Conservation (phyloP, 2,329 filamentous ascomycete species). For the Cordyceps cateniannulata region DNA sequence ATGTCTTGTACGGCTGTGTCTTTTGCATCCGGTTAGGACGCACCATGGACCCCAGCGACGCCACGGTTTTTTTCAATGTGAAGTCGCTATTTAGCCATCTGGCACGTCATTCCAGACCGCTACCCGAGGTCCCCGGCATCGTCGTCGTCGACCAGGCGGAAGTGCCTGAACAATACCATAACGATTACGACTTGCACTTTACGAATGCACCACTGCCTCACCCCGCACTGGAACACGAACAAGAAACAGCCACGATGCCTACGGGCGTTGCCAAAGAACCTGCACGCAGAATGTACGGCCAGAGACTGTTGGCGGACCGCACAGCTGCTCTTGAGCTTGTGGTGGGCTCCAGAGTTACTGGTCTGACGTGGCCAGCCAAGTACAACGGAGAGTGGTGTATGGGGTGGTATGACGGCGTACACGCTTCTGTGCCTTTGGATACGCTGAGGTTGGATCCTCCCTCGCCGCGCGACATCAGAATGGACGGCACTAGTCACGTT, state of each 20-base stretch:
- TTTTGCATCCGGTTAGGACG: conserved; percentile 45
- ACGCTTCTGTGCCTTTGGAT: conserved; percentile 44
- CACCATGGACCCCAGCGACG: conserved; percentile 48
- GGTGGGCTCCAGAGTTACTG: conserved; percentile 42
- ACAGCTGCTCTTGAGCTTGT: conserved; percentile 40
- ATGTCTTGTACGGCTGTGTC: conserved; percentile 47
- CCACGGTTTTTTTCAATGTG: conserved; percentile 50
- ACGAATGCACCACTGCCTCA: conserved; percentile 33
- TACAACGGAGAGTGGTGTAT: conserved; percentile 52
- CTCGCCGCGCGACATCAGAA: conserved; percentile 37
- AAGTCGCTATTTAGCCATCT: conserved; percentile 47
- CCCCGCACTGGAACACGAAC: conserved; percentile 33
- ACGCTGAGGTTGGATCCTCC: conserved; percentile 42
- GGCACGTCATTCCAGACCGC: conserved; percentile 45
- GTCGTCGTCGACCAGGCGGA: conserved; percentile 39
- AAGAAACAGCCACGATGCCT: conserved; percentile 36
- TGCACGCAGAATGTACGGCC: conserved; percentile 40
- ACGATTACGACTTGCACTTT: conserved; percentile 50
- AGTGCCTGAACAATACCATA: conserved; percentile 32
- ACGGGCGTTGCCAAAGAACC: conserved; percentile 40
- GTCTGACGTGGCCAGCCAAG: conserved; percentile 43
- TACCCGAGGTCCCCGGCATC: conserved; percentile 43
- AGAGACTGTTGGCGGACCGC: conserved; percentile 38
- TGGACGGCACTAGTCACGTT: conserved; percentile 39
- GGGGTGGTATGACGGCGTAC: conserved; percentile 48